A percentile compares a stretch with the other conserved stretches of the same genome.
phyloP scores from a whole-genome alignment of 306 rosid species.

The Crataegus laevigata region DNA sequence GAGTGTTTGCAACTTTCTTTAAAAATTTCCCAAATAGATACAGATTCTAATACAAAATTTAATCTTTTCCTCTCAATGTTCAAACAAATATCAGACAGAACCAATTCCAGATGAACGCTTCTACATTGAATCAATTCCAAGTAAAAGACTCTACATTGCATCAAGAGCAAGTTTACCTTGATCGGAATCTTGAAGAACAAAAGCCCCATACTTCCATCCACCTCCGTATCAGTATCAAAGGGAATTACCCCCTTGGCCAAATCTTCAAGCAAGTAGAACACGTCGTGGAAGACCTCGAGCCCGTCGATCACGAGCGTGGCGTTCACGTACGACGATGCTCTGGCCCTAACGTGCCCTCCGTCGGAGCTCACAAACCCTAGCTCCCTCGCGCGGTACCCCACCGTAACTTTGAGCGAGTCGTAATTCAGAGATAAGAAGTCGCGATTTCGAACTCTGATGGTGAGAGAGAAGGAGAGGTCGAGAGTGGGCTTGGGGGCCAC shows the following conservation, averaged over 20 bases:
- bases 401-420: constrained; percentile 37
- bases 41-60: background rate
- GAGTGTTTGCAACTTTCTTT: background rate
- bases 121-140: background rate
- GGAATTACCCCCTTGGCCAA: constrained; percentile 67
- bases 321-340: constrained; percentile 54
- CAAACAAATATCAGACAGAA: background rate
- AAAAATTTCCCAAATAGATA: background rate
- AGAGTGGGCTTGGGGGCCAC: constrained; percentile 37
- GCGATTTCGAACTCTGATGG: constrained; percentile 45
- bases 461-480: constrained; percentile 59
- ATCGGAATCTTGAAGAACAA: constrained; percentile 56
- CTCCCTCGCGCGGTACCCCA: constrained; percentile 73
- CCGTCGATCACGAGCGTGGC: constrained; percentile 62
- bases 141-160: background rate
- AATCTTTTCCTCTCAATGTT: background rate
- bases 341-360: constrained; percentile 53
- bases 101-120: background rate
- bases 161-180: constrained; percentile 36
- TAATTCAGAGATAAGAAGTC: constrained; percentile 68
- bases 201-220: constrained; percentile 58
- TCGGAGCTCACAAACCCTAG: constrained; percentile 47
- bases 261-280: constrained; percentile 67
- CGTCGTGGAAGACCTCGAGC: constrained; percentile 57
- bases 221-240: constrained; percentile 54